Base-by-base conservation (phyloP, 257 asterid genomes). In the Cynanchum wilfordii region DNA sequence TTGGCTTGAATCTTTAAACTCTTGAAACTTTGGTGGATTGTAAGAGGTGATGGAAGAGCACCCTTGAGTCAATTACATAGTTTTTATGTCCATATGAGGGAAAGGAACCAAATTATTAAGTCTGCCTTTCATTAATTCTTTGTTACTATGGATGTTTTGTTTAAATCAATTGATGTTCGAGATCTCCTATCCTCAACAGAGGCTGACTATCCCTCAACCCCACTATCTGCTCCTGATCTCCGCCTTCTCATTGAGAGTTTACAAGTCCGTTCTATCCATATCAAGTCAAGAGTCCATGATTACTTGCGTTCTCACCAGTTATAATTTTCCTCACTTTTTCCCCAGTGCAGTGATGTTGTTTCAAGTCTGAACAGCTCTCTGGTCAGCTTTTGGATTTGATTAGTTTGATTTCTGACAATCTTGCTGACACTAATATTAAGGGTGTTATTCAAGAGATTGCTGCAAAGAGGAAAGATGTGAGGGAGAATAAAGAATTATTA, bases 161-260 rank as follows among this genome's bases (percentile, higher is more conserved):
- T 80, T 83, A 75, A 82, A 72, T 82, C 89, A 5, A 81, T 93
- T 76, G 86, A 89, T 79, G 89, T 94, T 70, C 94, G 88, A 17
- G 96, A 89, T 79, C 98, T 94, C 69, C 86, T 94, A 68, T 85
- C 98, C 6, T 79, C 89, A 73, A 77, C 86, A 73, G 88, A 84
- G 68, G 56, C 73, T 62, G 81, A 75, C 70, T 83, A 84, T 64
- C 93, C 87, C 0, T 86, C 90, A 24, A 82, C 93, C 16, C 96
- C 96, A 30, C 73, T 94, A 9, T 88, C 97, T 42, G 90, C 97
- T 64, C 96, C 97, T 59, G 99, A 94, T 80, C 97, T 94, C 82
- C 97, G 89, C 77, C 97, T 91, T 67, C 92, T 94, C 74, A 89
- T 89, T 72, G 84, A 90, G 74, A 89, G 93, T 24, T 91, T 94